Evolutionary conservation across 139 green algal genomes (phyloP), one percentile per base, ranked within the genome.

Genomic region (Parachlorella kessleri): DNA sequence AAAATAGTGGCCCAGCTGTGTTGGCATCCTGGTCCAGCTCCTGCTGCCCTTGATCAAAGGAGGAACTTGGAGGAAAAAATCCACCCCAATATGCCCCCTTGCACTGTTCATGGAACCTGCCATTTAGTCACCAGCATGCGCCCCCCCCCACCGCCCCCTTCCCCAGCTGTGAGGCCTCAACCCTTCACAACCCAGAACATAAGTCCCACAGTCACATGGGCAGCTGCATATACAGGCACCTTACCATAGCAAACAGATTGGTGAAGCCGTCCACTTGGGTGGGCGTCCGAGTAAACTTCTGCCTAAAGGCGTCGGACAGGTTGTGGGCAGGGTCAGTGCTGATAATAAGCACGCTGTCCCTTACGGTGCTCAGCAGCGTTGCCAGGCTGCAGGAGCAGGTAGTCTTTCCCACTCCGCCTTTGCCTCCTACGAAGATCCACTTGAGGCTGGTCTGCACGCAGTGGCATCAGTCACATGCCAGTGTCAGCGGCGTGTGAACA

Each of bases 251-350:
- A 75, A 91, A 98, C 24, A 99, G 88, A 81, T 99, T 99, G 36
- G 65, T 86, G 67, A 98, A 97, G 10, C 95, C 95, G 3, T 97
- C 73, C 3, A 99, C 92, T 28, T 86, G 85, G 8, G 90, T 91
- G 7, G 96, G 96, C 4, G 76, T 85, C 28, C 91, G 93, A 6
- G 88, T 97, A 85, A 99, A 97, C 87, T 99, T 99, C 71, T 99
- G 96, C 14, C 90, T 83, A 82, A 99, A 99, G 1, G 96, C 96
- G 55, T 99, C 96, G 77, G 88, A 96, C 18, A 99, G 85, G 85
- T 99, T 99, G 85, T 99, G 96, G 6, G 96, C 96, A 9, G 96
- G 96, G 65, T 99, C 96, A 0, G 96, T 99, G 9, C 92, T 98
- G 35, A 99, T 98, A 75, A 99, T 95, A 2, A 99, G 89, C 75